phyloP scores from a whole-genome alignment of 2,329 filamentous ascomycete species.

The Aureobasidium leucospermi region DNA sequence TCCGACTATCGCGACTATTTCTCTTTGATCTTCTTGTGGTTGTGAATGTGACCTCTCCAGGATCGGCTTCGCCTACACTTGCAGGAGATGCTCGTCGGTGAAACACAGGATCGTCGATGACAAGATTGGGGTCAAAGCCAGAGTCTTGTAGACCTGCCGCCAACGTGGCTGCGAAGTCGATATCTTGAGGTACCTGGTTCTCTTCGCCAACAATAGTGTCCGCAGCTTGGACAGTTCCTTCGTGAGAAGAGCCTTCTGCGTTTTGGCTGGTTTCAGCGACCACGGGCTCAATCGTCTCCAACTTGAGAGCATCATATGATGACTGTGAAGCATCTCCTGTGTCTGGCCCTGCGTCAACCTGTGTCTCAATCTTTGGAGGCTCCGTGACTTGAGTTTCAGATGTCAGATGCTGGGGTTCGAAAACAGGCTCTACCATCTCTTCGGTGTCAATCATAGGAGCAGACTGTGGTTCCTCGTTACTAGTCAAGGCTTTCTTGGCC shows the following conservation, averaged over 20 bases:
- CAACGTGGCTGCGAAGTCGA: constrained; percentile 42
- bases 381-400: not conserved
- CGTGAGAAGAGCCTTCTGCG: too few species aligned
- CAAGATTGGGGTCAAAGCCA: constrained; percentile 39
- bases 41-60: constrained; percentile 23
- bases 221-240: not conserved
- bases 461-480: not conserved
- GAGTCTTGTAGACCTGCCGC: constrained; percentile 40
- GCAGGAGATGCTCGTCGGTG: constrained; percentile 29
- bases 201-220: not conserved
- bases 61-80: constrained; percentile 27
- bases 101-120: constrained; percentile 35
- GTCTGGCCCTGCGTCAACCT: too few species aligned
- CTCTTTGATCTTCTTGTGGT: constrained; percentile 17
- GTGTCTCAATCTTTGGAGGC: not conserved
- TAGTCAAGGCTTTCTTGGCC: constrained; percentile 15
- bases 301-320: too few species aligned
- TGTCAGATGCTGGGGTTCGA: not conserved
- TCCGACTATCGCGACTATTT: constrained; percentile 31
- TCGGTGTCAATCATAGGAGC: not conserved
- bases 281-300: too few species aligned
- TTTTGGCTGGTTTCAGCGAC: not conserved
- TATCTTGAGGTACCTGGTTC: constrained; percentile 22
- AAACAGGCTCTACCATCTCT: not conserved
- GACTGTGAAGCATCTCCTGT: too few species aligned